A percentile compares a stretch with the other conserved stretches of the same genome.
Conservation (phyloP, 768 basidiomycete genomes). For the Russula compacta region DNA sequence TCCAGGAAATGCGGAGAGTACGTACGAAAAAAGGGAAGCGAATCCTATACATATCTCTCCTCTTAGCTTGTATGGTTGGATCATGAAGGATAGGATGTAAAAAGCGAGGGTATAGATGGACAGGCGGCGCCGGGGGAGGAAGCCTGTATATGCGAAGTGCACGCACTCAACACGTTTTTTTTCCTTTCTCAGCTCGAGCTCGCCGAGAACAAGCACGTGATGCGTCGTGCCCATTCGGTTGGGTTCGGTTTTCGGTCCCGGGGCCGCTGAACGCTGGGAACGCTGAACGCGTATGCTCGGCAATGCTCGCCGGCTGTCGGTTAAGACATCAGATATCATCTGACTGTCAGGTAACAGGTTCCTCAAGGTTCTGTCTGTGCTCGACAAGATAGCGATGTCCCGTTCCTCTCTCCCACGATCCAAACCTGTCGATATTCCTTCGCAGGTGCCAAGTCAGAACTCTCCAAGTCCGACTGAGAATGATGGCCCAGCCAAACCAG, state of each 20-base stretch:
- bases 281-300: neutral
- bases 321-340: neutral
- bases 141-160: constrained; percentile 3
- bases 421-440: neutral
- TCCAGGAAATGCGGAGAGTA: constrained; percentile 20
- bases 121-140: neutral
- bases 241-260: too few relatives aligned
- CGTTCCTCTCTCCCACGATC: neutral
- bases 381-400: neutral
- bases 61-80: constrained; percentile 35
- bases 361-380: neutral
- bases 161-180: constrained; percentile 38
- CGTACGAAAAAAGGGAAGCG: constrained; percentile 66
- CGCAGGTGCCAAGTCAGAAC: neutral
- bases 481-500: neutral
- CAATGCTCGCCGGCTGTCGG: neutral
- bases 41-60: constrained; percentile 71
- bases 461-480: constrained; percentile 13
- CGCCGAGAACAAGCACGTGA: neutral
- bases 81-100: constrained; percentile 5
- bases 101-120: constrained; percentile 7
- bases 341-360: neutral
- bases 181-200: too few relatives aligned
- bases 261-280: neutral
- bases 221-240: neutral